Base-by-base conservation (phyloP, 1,284 basidiomycete genomes). In the Uromyces viciae-fabae region DNA sequence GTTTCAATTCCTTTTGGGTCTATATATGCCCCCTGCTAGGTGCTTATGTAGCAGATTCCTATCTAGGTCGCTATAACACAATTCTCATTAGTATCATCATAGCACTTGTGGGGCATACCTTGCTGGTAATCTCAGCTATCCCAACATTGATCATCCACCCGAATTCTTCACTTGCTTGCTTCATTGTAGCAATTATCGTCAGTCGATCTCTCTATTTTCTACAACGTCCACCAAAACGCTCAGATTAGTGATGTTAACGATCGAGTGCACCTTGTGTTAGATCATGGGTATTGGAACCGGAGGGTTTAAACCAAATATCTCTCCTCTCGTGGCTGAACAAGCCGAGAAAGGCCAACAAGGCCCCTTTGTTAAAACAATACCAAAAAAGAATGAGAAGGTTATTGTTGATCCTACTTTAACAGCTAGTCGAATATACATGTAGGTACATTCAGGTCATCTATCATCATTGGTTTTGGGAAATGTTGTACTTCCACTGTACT, bases 371-470 rank as follows among this genome's bases (percentile, higher is more conserved):
- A 81, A 84, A 81, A 82, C 83, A 43, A 89, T 88, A 3, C 89
- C 88, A 1, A 89, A 88, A 82, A 87, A 85, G 28, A 93, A 93
- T 64, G 91, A 94, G 85, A 88, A 90, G 46, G 92, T 95, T 76
- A 91, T 95, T 82, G 90, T 94, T 46, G 93, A 95, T 85, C 94
- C 94, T 0, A 85, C 88, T 0, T 84, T 92, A 84, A 95, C 94
- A 0, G 88, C 90, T 3, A 87, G 90, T 15, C 75, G 83, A 9
- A 82, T 83, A 36, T 88, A 91, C 75, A 90, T 92, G 58, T 93
- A 92, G 85, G 33, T 88, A 91, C 75, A 90, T 92, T 56, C 93
- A 92, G 85, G 76, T 43, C 22, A 40, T 49, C 19, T 64, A 33
- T 58, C 28, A 7, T 74, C 46, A 36, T 15, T 8, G 33, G 19